Evolutionary conservation across 306 rosid species (phyloP).

Genomic region (Prunus dulcis): DNA sequence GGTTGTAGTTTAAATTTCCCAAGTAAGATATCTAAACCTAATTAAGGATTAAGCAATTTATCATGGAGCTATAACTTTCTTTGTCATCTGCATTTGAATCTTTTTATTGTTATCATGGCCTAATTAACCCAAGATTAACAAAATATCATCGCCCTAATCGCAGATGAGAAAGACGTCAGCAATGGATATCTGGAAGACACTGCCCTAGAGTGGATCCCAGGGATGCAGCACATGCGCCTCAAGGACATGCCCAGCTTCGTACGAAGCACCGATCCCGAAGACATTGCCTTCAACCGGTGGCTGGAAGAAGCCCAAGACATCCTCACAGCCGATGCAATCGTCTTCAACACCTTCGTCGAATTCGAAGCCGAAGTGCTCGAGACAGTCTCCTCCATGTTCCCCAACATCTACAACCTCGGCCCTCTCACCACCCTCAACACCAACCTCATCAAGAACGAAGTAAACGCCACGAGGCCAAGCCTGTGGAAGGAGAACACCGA

Average conservation of each 20-base stretch:
- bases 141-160: too few relatives aligned
- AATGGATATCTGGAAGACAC: constrained; percentile 14
- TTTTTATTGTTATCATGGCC: too few relatives aligned
- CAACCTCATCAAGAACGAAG: not conserved
- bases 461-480: not conserved
- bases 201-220: constrained; percentile 8
- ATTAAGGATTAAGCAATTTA: too few relatives aligned
- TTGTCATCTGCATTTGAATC: too few relatives aligned
- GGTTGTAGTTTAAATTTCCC: too few relatives aligned
- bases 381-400: not conserved
- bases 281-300: constrained; percentile 26
- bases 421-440: not conserved
- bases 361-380: constrained; percentile 7
- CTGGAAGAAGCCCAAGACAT: constrained; percentile 17
- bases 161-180: constrained; percentile 6
- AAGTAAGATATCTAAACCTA: too few relatives aligned
- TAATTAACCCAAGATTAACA: too few relatives aligned
- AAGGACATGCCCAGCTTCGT: constrained; percentile 26
- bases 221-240: constrained; percentile 17
- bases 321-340: constrained; percentile 15
- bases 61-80: too few relatives aligned
- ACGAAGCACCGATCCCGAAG: constrained; percentile 8
- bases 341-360: constrained; percentile 15
- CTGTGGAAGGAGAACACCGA: constrained; percentile 22
- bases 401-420: constrained; percentile 16